Conservation (phyloP, 305 asterid genomes). For the Nicotiana rustica region DNA sequence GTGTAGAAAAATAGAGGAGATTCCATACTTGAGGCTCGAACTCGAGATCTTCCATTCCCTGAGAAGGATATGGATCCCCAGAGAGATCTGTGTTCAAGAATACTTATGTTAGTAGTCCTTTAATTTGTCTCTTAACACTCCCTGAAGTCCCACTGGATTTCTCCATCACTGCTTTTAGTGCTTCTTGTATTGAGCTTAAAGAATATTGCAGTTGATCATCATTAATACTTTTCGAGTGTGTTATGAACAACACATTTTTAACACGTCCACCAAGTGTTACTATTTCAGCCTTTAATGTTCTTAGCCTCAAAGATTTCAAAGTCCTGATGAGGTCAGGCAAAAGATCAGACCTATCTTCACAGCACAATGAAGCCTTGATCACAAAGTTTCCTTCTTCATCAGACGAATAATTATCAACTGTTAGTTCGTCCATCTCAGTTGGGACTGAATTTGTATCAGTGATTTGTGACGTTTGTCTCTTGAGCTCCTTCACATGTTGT, state of each 20-base stretch:
- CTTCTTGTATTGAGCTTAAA: slow-evolving; percentile 74
- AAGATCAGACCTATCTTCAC: slow-evolving; percentile 35
- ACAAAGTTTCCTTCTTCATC: slow-evolving; percentile 68
- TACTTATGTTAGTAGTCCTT: too few relatives aligned
- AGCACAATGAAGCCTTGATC: slow-evolving; percentile 84
- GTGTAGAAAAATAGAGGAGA: too few relatives aligned
- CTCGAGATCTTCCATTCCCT: too few relatives aligned
- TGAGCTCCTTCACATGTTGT: slow-evolving; percentile 61
- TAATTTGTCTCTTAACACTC: slow-evolving; percentile 73
- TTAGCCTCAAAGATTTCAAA: slow-evolving; percentile 63
- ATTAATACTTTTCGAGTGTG: slow-evolving; percentile 37
- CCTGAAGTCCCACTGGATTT: slow-evolving; percentile 68
- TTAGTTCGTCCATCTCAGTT: slow-evolving; percentile 73
- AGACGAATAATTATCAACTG: slow-evolving; percentile 54
- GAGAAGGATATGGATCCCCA: too few relatives aligned
- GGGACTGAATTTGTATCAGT: slow-evolving; percentile 74
- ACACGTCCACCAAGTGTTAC: slow-evolving; percentile 85
- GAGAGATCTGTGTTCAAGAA: too few relatives aligned
- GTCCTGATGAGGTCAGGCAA: slow-evolving; percentile 83
- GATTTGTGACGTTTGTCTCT: slow-evolving; percentile 73
- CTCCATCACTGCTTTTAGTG: slow-evolving; percentile 84
- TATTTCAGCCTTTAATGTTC: slow-evolving; percentile 82
- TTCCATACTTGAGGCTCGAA: too few relatives aligned
- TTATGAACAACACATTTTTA: slow-evolving; percentile 75
- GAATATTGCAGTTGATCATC: slow-evolving; percentile 44